Conservation (phyloP, 345 rosid genomes). For the Aegle marmelos region DNA sequence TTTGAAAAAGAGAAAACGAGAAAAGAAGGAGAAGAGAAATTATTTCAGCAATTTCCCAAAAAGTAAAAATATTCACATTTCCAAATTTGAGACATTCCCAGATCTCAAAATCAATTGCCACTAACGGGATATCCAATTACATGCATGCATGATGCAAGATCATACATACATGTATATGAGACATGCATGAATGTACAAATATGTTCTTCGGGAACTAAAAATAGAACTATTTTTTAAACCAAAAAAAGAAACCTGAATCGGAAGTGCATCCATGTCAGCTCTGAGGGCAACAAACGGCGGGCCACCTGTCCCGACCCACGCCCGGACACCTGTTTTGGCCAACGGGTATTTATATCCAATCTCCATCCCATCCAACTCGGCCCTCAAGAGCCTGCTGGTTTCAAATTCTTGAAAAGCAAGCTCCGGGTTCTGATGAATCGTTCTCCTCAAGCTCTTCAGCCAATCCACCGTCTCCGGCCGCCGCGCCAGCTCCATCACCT, state of each 20-base stretch:
- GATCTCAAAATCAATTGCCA: not conserved
- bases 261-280: conserved; percentile 89
- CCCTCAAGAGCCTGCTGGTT: conserved; percentile 57
- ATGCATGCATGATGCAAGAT: not conserved
- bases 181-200: not conserved
- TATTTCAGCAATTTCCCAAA: not conserved
- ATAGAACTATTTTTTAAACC: not conserved
- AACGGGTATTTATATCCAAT: conserved; percentile 49
- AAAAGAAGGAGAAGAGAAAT: not conserved
- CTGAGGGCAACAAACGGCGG: conserved; percentile 74
- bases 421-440: conserved; percentile 75
- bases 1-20: not conserved
- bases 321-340: conserved; percentile 77
- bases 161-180: not conserved
- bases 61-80: not conserved
- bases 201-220: not conserved
- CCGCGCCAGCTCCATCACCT: conserved; percentile 33
- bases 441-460: conserved; percentile 57
- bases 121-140: not conserved
- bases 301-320: conserved; percentile 67
- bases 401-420: conserved; percentile 65
- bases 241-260: conserved; percentile 50
- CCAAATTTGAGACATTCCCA: not conserved
- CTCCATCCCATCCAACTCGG: conserved; percentile 54
- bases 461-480: conserved; percentile 47